Evolutionary conservation across 2,329 filamentous ascomycete genomes (phyloP).

Genomic region (Mollisiaceae sp.): DNA sequence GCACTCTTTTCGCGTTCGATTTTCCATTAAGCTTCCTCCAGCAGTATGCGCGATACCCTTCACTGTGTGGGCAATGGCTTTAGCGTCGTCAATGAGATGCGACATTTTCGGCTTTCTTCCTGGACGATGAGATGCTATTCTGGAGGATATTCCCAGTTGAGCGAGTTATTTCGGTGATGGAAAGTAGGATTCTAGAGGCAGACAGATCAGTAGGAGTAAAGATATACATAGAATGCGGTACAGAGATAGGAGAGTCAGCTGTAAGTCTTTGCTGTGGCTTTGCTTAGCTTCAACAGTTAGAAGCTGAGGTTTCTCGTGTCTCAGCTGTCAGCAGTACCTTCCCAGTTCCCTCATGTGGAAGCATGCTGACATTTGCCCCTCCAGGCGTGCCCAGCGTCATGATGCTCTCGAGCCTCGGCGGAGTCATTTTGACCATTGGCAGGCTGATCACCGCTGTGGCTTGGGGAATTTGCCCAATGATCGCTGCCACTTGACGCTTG

Average conservation of each 20-base stretch:
- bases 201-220: background rate
- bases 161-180: no score
- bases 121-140: no score
- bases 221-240: background rate
- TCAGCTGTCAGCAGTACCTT: slow-evolving; percentile 1
- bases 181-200: background rate
- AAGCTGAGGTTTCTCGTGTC: background rate
- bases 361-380: background rate
- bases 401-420: background rate
- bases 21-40: slow-evolving; percentile 49
- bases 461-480: slow-evolving; percentile 2
- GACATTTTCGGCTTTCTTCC: slow-evolving; percentile 17
- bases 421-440: background rate
- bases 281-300: background rate
- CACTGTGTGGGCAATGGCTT: slow-evolving; percentile 19
- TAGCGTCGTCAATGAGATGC: slow-evolving; percentile 23
- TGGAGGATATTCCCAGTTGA: no score
- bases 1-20: slow-evolving; percentile 53
- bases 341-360: background rate
- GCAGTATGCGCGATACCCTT: slow-evolving; percentile 10
- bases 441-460: slow-evolving; percentile 8
- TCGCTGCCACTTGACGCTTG: slow-evolving; percentile 2
- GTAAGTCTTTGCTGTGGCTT: background rate
- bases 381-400: slow-evolving; percentile 1
- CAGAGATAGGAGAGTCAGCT: background rate